Conservation (phyloP, 345 rosid species). For the Brassica rapa region DNA sequence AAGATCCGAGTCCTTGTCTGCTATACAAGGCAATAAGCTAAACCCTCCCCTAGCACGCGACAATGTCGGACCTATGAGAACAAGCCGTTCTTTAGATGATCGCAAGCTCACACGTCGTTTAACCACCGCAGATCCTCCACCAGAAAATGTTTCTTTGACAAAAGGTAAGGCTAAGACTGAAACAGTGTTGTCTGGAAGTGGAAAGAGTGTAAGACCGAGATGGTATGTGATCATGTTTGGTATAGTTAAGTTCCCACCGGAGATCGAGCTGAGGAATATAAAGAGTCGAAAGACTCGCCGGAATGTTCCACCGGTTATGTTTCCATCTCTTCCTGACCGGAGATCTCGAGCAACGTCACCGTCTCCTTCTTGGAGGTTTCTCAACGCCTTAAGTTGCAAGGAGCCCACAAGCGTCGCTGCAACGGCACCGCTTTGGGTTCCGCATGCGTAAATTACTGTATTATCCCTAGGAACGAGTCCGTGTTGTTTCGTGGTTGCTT, state of each 20-base stretch:
- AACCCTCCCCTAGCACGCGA: slow-evolving; percentile 34
- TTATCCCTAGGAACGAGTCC: neutral
- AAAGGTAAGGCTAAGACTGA: slow-evolving; percentile 18
- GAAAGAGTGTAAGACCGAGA: slow-evolving; percentile 49
- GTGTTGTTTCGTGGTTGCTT: neutral
- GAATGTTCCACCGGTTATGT: slow-evolving; percentile 45
- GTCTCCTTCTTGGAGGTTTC: slow-evolving; percentile 53
- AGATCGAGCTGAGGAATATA: slow-evolving; percentile 65
- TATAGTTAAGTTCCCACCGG: slow-evolving; percentile 57
- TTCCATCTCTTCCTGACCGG: slow-evolving; percentile 38
- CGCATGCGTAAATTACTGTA: slow-evolving; percentile 29
- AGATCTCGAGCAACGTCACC: slow-evolving; percentile 38
- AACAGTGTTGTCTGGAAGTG: neutral
- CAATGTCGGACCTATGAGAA: slow-evolving; percentile 44
- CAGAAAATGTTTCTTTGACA: neutral
- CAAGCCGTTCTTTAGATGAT: slow-evolving; percentile 65
- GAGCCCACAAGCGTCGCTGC: slow-evolving; percentile 57
- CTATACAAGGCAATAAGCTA: slow-evolving; percentile 33
- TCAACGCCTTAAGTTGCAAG: slow-evolving; percentile 68
- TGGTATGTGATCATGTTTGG: slow-evolving; percentile 74
- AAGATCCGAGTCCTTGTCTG: slow-evolving; percentile 63
- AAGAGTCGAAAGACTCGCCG: slow-evolving; percentile 67
- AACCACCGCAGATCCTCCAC: slow-evolving; percentile 27
- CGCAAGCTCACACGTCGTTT: slow-evolving; percentile 43
- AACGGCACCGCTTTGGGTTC: slow-evolving; percentile 53